Conservation (phyloP, 1,284 basidiomycete genomes). For the Ceratobasidium theobromae region DNA sequence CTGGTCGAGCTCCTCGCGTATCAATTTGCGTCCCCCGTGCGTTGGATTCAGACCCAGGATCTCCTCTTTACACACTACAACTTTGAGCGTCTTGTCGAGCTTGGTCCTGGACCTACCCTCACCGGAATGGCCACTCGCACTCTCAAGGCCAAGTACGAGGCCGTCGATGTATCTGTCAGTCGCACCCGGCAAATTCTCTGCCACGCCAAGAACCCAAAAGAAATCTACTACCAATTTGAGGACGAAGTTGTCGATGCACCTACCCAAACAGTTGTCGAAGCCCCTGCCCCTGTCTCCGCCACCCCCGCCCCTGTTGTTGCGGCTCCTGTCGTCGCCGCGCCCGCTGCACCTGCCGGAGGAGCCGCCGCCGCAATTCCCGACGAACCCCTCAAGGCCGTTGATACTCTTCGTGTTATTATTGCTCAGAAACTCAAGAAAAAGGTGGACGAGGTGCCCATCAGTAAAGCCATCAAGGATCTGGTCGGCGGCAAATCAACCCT, state of each 20-base stretch:
- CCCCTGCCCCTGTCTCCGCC: conserved; percentile 45
- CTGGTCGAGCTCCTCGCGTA: conserved; percentile 96
- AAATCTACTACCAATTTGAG: conserved; percentile 98
- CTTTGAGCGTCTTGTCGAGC: conserved; percentile 93
- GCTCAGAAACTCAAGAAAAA: conserved; percentile 99
- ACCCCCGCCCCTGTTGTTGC: conserved; percentile 50
- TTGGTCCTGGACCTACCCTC: conserved; percentile 94
- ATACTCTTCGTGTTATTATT: conserved; percentile 86
- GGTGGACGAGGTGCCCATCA: conserved; percentile 84
- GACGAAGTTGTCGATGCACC: conserved; percentile 69
- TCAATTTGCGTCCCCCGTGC: conserved; percentile 93
- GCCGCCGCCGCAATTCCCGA: conserved; percentile 81
- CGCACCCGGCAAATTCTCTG: conserved; percentile 84
- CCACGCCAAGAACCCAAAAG: conserved; percentile 92
- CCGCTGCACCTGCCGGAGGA: conserved; percentile 52
- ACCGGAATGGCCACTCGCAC: conserved; percentile 96
- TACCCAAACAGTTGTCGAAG: conserved; percentile 47
- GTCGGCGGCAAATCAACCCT: conserved; percentile 98
- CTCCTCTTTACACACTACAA: conserved; percentile 85
- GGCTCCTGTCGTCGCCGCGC: conserved; percentile 49
- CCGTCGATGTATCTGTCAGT: conserved; percentile 81
- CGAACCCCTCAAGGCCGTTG: conserved; percentile 87
- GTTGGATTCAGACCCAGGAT: conserved; percentile 99
- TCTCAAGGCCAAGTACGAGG: conserved; percentile 94
- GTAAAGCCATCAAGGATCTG: conserved; percentile 97